A percentile compares a stretch with the other conserved stretches of the same genome.
Conservation (phyloP, 164 flowering plant genomes). For the Annona squamosa region DNA sequence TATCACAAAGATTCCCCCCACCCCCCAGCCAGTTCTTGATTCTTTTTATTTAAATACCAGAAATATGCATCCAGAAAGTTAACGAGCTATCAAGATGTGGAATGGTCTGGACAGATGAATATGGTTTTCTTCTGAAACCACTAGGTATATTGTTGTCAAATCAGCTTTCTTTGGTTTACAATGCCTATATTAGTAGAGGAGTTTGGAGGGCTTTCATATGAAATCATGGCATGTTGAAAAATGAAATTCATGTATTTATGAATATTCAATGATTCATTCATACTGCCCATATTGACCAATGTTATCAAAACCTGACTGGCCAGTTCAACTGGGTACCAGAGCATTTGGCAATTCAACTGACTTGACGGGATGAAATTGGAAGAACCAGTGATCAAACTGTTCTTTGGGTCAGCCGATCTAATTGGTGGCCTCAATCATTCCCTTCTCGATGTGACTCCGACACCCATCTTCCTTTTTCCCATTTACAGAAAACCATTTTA, state of each 20-base stretch:
- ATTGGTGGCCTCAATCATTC: too few species aligned
- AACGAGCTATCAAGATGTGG: conserved; percentile 70
- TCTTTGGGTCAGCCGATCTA: too few species aligned
- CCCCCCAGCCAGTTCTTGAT: conserved; percentile 4
- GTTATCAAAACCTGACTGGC: too few species aligned
- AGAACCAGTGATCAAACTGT: too few species aligned
- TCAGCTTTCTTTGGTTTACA: conserved; percentile 2
- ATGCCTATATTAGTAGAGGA: neutral
- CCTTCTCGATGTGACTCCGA: too few species aligned
- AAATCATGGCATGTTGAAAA: neutral
- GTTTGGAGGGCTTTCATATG: neutral
- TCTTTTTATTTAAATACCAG: conserved; percentile 30
- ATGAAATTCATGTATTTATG: neutral
- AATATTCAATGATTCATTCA: neutral
- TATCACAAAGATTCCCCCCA: conserved; percentile 1
- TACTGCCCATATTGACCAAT: neutral
- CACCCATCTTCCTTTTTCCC: too few species aligned
- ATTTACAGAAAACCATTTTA: too few species aligned
- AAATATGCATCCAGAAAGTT: conserved; percentile 76
- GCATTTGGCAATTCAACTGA: too few species aligned
- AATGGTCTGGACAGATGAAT: conserved; percentile 92
- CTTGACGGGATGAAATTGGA: too few species aligned
- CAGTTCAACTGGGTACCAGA: too few species aligned
- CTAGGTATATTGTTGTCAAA: conserved; percentile 41
- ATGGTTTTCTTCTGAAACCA: conserved; percentile 91